Evolutionary conservation across 306 rosid species (phyloP), one percentile per base, ranked within the genome.

Genomic region (Vigna radiata): DNA sequence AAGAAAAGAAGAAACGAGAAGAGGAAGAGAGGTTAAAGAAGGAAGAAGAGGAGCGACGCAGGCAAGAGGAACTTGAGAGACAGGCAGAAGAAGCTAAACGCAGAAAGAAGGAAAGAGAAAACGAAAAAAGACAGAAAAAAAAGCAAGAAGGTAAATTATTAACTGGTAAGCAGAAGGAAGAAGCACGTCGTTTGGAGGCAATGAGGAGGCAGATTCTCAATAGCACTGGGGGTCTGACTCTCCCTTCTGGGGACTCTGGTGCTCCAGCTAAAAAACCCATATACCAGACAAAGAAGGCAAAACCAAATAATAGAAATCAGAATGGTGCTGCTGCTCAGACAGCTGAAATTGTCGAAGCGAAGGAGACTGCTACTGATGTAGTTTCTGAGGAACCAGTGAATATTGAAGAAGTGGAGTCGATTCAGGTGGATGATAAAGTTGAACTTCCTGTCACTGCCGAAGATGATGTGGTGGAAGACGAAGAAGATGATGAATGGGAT

Each of bases 401-500:
- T 85, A 87, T 85, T 82, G 98, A 90, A 68, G 90, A 86, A 68
- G 85, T 49, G 59, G 97, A 83, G 66, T 68, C 76, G 10, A 18
- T 64, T 46, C 84, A 50, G 60, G 85, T 65, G 48, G 92, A 89
- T 70, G 91, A 89, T 41, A 85, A 88, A 55, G 79, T 84, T 16
- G 93, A 84, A 73, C 83, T 69, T 83, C 65, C 88, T 69, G 96
- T 87, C 79, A 81, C 83, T 71, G 87, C 70, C 54, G 84, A 86
- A 73, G 97, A 90, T 53, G 81, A 83, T 80, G 91, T 52, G 44
- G 65, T 72, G 33, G 91, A 87, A 27, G 98, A 91, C 3, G 97
- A 86, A 0, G 93, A 72, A 31, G 98, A 89, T 79, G 98, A 90
- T 72, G 97, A 92, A 73, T 95, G 97, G 99, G 99, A 95, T 73